Base-by-base conservation (phyloP, 1,284 basidiomycete species). In the Salmacisia buchloeana region DNA sequence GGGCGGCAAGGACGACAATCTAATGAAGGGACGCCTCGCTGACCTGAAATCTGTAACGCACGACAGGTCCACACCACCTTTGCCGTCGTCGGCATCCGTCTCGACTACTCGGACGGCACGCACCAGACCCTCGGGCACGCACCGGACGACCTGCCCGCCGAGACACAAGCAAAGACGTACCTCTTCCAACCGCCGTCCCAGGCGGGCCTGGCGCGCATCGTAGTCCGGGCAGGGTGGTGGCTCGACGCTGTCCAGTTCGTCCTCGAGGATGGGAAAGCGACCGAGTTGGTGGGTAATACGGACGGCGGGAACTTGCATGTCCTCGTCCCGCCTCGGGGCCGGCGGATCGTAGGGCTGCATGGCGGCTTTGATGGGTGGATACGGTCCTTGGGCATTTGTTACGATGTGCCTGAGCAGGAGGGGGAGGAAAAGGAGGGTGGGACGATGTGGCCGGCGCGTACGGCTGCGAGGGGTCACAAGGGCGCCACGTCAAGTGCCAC, bases 241-340 rank as follows among this genome's bases (percentile, higher is more conserved):
- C 54, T 72, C 34, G 70, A 72, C 39, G 70, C 69, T 34, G 41
- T 67, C 27, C 64, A 70, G 33, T 33, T 72, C 5, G 65, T 66
- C 21, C 13, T 70, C 6, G 57, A 43, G 9, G 66, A 64, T 38
- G 68, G 70, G 0, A 60, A 33, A 25, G 58, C 36, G 13, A 67
- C 62, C 35, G 69, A 67, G 3, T 63, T 67, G 68, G 36, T 63
- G 21, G 69, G 69, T 3, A 71, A 69, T 23, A n/a, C 33, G 1
- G 29, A 29, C 0, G 69, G 68, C 18, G 69, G 69, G 1, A 64
- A 60, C 21, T 35, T 71, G 18, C 23, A 62, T 21, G 64, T 67
- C 39, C 52, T 71, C 9, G 67, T 67, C 15, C 62, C 67, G 12
- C 34, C 68, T 10, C 33, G 45, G 3, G 61, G 62, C 1, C 64